Evolutionary conservation across 176 grass and related monocot species (phyloP), one percentile per base, ranked within the genome.

Genomic region (Lolium multiflorum): DNA sequence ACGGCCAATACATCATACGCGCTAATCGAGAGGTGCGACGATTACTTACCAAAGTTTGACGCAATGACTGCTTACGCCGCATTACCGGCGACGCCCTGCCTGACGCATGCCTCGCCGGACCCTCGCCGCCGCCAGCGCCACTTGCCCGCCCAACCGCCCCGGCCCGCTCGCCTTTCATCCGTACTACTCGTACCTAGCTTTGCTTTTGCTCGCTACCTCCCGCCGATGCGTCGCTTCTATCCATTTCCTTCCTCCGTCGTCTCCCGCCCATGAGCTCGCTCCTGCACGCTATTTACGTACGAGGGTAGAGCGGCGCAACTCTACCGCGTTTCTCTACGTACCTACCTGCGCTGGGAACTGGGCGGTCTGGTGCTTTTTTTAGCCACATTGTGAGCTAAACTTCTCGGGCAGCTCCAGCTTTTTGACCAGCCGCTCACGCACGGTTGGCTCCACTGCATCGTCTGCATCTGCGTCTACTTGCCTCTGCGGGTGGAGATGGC

Each of bases 361-460:
- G 4, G 25, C 22, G 26, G 26, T 63, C 25, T 55, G n/a, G 77
- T 4, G 51, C 85, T 47, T 7, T 43, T 35, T 75, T 77, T 48
- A 77, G 15, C 89, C 80, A 58, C 80, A 58, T 74, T 79, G 79
- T 43, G 64, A 74, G 84, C 66, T 20, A 79, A 86, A 78, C 22
- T 65, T 57, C 22, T 85, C 7, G 74, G 80, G 80, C 47, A 18
- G 10, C 65, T 16, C 31, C 13, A 82, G 38, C 44, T n/a, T 83
- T 80, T 80, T 80, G 81, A 87, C 75, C 81, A 74, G 2, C 2
- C 31, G 31, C 31, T 35, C 31, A 35, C 57, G 25, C 84, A 35
- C 83, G 69, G 16, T n/a, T 83, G n/a, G 69, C 13, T 68, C 38
- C n/a, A n/a, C n/a, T n/a, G 68, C 63, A 12, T 26, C 47, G 15